Conservation (phyloP, 768 basidiomycete species). For the Suillus cothurnatus region DNA sequence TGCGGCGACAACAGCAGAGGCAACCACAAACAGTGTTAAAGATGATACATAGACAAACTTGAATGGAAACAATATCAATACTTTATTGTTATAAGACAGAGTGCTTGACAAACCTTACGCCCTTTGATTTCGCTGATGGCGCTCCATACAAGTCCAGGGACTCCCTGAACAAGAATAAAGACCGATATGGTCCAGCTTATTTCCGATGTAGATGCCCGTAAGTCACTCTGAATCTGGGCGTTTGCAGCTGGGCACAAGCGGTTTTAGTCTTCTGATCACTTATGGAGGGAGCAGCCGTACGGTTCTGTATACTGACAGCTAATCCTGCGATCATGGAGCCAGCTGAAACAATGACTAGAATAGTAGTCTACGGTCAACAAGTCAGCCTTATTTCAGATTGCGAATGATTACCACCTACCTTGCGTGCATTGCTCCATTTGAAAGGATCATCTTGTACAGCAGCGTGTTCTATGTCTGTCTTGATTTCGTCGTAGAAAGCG, state of each 20-base stretch:
- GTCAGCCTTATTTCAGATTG: background rate
- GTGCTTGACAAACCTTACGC: constrained; percentile 49
- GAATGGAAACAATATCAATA: background rate
- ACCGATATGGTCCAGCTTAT: constrained; percentile 72
- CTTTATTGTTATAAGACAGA: background rate
- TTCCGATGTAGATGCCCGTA: constrained; percentile 60
- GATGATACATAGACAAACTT: constrained; percentile 61
- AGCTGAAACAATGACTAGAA: constrained; percentile 28
- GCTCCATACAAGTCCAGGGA: constrained; percentile 62
- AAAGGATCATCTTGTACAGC: constrained; percentile 64
- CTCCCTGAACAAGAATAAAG: constrained; percentile 74
- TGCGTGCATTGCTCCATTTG: constrained; percentile 55
- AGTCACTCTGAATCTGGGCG: constrained; percentile 57
- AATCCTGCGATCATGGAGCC: constrained; percentile 29
- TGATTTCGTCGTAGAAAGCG: background rate
- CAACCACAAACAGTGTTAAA: constrained; percentile 53
- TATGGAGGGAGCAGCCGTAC: constrained; percentile 15
- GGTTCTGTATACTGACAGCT: constrained; percentile 31
- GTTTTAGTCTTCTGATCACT: background rate
- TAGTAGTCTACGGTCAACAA: constrained; percentile 19
- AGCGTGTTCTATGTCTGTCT: constrained; percentile 40
- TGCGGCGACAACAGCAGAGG: constrained; percentile 58
- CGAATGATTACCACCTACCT: constrained; percentile 39
- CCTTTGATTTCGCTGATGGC: constrained; percentile 74
- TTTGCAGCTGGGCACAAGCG: constrained; percentile 56